A percentile compares a stretch with the other conserved stretches of the same genome.
phyloP scores from a whole-genome alignment of 768 basidiomycete species.

The Strobilomyces echinocephalus region DNA sequence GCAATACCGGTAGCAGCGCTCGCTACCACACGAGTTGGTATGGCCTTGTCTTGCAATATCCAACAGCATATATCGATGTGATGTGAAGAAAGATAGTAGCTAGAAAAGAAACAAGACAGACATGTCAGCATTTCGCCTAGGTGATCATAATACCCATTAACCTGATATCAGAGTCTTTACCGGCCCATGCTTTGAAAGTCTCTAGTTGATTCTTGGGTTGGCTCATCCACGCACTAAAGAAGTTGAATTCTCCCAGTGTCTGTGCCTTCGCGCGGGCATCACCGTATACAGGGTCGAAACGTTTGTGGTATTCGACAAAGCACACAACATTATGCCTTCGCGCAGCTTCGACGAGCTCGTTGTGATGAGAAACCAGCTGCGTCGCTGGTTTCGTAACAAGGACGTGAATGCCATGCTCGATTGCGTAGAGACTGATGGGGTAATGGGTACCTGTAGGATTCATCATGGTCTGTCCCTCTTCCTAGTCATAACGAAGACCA shows the following conservation, averaged over 20 bases:
- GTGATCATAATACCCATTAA: slow-evolving; percentile 15
- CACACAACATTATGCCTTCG: slow-evolving; percentile 77
- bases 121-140: not conserved
- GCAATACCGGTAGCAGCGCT: slow-evolving; percentile 91
- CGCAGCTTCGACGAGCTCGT: slow-evolving; percentile 69
- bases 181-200: slow-evolving; percentile 94
- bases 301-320: slow-evolving; percentile 94
- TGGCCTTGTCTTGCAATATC: slow-evolving; percentile 72
- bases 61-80: slow-evolving; percentile 89
- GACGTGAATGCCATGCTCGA: slow-evolving; percentile 81
- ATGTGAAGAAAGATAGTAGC: slow-evolving; percentile 93
- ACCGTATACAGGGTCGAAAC: slow-evolving; percentile 89
- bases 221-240: slow-evolving; percentile 97
- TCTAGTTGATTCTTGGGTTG: slow-evolving; percentile 93
- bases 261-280: slow-evolving; percentile 79
- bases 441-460: slow-evolving; percentile 65
- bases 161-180: slow-evolving; percentile 92
- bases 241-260: slow-evolving; percentile 86
- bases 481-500: slow-evolving; percentile 24
- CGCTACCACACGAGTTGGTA: slow-evolving; percentile 82
- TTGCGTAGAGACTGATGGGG: slow-evolving; percentile 80
- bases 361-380: slow-evolving; percentile 79
- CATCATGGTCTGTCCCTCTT: not conserved
- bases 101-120: slow-evolving; percentile 22
- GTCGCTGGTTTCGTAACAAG: slow-evolving; percentile 93